Evolutionary conservation across 2,329 filamentous ascomycete species (phyloP), one percentile per base, ranked within the genome.

Genomic region (Epichloe sp.): DNA sequence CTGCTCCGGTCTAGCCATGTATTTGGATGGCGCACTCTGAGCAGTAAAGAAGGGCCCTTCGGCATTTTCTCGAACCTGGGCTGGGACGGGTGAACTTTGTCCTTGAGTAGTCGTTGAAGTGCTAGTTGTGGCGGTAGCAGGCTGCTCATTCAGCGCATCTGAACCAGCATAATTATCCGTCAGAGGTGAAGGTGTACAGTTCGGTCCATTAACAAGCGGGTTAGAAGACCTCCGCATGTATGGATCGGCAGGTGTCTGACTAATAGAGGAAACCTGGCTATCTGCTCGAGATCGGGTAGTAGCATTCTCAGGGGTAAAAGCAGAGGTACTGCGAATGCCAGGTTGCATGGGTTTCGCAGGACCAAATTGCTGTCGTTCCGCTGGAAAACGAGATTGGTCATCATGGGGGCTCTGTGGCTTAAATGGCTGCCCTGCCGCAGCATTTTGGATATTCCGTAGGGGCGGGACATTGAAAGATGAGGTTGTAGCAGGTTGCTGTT

Each of bases 221-320:
- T 52, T 58, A 1, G 40, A 44, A 10, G 56, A 58, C 26, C 47
- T 47, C 17, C 55, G 52, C 34, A 51, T 53, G 10, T 44, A 48
- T 19, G 50, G 19, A 12, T 56, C 57, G n/a, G 53, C 36, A 6
- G 54, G 54, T 1, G 56, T 55, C 0, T 55, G 55, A 5, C 51
- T 49, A 17, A 57, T 12, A 19, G 55, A 45, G 1, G 56, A 58
- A 2, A 56, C 55, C 21, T 52, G 47, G 21, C 57, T 56, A 37
- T 56, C 52, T 0, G 51, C 50, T 31, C 57, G 52, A 15, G 53
- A 38, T 8, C 52, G 52, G 14, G 52, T 38, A 8, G 56, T 53
- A 15, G 53, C 55, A 17, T 56, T 49, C 8, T 55, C 51, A 35
- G 50, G 48, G 10, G 42, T 48, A 17, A 52, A 47, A 3, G 50